phyloP scores from a whole-genome alignment of 345 rosid species.

The Eucalyptus regnans region DNA sequence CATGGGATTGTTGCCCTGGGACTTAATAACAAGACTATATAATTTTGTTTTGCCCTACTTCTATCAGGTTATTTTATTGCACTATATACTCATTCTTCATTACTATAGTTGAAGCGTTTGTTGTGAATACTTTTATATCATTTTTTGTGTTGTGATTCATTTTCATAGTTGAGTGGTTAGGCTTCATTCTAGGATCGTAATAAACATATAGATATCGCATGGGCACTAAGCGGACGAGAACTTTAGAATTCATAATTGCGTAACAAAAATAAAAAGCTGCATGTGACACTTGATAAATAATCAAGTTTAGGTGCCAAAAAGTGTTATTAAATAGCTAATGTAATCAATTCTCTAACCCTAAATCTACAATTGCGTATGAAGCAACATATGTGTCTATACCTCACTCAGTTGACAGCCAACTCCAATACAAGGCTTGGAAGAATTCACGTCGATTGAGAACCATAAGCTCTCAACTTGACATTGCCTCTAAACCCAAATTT shows the following conservation, averaged over 20 bases:
- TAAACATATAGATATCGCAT: neutral
- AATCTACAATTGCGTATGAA: no score
- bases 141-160: neutral
- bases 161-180: neutral
- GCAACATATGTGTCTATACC: neutral
- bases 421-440: neutral
- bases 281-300: neutral
- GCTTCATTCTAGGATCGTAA: neutral
- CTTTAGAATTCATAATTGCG: neutral
- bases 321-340: neutral
- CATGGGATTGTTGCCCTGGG: accelerated
- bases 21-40: neutral
- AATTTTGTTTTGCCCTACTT: no score
- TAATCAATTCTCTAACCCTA: neutral
- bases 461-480: neutral
- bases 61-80: accelerated
- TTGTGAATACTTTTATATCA: neutral
- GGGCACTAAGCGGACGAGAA: neutral
- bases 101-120: neutral
- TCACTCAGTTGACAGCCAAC: neutral
- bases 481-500: neutral
- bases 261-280: no score
- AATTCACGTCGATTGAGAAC: neutral
- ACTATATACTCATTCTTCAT: neutral
- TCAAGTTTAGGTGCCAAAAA: neutral